These are phyloP conservation scores for Candida alai DNA, from an alignment of 805 yeast species.

Conservation along the genomic window DNA sequence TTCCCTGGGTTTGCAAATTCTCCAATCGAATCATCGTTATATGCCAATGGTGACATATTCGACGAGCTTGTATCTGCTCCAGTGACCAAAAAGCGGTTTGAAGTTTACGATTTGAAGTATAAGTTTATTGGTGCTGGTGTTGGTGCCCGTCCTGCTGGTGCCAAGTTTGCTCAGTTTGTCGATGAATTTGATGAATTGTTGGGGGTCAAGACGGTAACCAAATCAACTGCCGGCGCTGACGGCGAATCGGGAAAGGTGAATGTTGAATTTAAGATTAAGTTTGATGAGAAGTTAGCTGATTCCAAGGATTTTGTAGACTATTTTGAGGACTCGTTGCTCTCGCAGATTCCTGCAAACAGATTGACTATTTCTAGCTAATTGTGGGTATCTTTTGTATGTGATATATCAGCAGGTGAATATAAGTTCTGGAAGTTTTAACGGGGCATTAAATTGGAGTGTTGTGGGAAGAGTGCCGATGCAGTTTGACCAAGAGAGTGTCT, in stretches of 20 bases:
- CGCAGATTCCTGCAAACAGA: conserved; percentile 25
- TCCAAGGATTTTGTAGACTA: conserved; percentile 31
- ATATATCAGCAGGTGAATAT: not conserved
- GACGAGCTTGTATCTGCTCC: conserved; percentile 37
- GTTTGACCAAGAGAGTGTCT: not conserved
- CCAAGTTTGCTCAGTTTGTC: conserved; percentile 5
- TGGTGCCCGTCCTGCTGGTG: not conserved
- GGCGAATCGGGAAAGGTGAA: conserved; percentile 14
- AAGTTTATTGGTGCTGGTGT: conserved; percentile 14
- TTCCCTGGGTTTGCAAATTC: conserved; percentile 36
- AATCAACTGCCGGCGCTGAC: not conserved
- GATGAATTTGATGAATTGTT: conserved; percentile 32
- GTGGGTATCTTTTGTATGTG: conserved; percentile 1
- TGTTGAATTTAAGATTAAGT: conserved; percentile 33
- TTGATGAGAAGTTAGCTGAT: conserved; percentile 29
- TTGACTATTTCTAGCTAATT: conserved; percentile 7
- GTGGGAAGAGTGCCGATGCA: too few species aligned
- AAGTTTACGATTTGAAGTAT: conserved; percentile 25
- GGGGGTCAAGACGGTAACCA: conserved; percentile 16
- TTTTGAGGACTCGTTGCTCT: conserved; percentile 32
- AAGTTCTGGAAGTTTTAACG: not conserved
- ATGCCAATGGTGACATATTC: conserved; percentile 25
- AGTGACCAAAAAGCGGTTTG: conserved; percentile 32
- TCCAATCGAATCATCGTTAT: conserved; percentile 21
- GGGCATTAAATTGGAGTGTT: not conserved